These are phyloP conservation scores for Gonium pectorale DNA, from an alignment of 139 green algal species.

Conservation along the genomic window DNA sequence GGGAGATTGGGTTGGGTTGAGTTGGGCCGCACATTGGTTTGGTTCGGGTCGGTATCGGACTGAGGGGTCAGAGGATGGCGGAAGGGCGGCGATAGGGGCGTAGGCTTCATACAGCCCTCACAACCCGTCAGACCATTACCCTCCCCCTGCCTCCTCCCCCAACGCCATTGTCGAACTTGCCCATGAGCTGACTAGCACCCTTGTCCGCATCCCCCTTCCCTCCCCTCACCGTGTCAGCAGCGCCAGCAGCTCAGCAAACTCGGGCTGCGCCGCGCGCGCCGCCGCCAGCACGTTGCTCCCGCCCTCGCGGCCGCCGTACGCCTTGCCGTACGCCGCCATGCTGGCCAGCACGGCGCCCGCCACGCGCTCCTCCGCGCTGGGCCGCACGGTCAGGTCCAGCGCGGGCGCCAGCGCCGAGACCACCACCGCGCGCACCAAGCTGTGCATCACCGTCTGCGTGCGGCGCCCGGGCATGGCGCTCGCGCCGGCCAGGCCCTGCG, in stretches of 20 bases:
- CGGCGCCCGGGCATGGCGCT: conserved; percentile 23
- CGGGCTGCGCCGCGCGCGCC: conserved; percentile 28
- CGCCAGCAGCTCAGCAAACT: conserved; percentile 41
- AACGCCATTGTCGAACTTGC: no score
- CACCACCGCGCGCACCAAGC: conserved; percentile 23
- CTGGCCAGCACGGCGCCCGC: conserved; percentile 1
- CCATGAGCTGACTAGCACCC: no score
- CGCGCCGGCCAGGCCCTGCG: not conserved
- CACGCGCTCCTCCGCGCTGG: conserved; percentile 37
- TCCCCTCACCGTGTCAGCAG: conserved; percentile 17
- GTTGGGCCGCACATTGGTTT: no score
- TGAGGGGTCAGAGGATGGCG: no score
- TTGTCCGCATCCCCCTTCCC: not conserved
- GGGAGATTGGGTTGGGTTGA: not conserved
- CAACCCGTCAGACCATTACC: no score
- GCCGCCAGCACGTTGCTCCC: conserved; percentile 31
- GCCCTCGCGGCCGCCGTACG: conserved; percentile 42
- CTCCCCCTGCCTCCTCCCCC: no score
- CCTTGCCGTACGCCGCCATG: not conserved
- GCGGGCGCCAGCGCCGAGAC: conserved; percentile 38
- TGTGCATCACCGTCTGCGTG: conserved; percentile 40
- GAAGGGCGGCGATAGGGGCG: no score
- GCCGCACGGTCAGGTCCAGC: conserved; percentile 17
- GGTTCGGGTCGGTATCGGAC: no score
- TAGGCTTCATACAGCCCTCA: no score